phyloP scores from a whole-genome alignment of 331 rosid genomes.

The Pyracantha coccinea region DNA sequence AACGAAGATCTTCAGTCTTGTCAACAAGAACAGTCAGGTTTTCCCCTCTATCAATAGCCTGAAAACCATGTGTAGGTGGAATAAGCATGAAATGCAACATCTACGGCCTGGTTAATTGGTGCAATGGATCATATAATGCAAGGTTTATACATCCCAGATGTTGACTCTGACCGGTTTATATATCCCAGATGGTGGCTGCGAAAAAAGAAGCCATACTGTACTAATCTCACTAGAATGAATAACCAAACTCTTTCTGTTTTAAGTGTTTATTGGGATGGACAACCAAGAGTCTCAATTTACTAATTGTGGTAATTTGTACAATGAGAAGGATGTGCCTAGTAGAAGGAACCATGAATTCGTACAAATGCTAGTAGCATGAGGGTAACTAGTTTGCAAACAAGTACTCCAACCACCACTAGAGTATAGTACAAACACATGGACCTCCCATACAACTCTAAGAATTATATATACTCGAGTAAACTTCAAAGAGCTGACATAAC shows the following conservation, averaged over 20 bases:
- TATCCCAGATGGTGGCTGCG: background rate
- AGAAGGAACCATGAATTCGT: background rate
- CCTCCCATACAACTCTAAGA: background rate
- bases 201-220: background rate
- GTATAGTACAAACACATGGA: background rate
- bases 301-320: too few species aligned
- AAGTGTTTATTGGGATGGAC: too few species aligned
- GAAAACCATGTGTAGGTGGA: constrained; percentile 13
- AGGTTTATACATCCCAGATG: background rate
- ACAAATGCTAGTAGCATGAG: background rate
- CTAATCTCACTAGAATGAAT: too few species aligned
- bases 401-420: background rate
- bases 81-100: background rate
- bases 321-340: background rate
- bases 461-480: background rate
- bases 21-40: constrained; percentile 58
- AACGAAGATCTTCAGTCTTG: constrained; percentile 66
- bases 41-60: constrained; percentile 85
- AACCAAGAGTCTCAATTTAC: too few species aligned
- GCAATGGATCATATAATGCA: background rate
- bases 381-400: background rate
- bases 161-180: background rate
- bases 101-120: background rate
- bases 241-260: too few species aligned
- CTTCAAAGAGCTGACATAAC: background rate